Base-by-base conservation (phyloP, 352 stramenopile genomes). In the Phytophthora macrochlamydospora region DNA sequence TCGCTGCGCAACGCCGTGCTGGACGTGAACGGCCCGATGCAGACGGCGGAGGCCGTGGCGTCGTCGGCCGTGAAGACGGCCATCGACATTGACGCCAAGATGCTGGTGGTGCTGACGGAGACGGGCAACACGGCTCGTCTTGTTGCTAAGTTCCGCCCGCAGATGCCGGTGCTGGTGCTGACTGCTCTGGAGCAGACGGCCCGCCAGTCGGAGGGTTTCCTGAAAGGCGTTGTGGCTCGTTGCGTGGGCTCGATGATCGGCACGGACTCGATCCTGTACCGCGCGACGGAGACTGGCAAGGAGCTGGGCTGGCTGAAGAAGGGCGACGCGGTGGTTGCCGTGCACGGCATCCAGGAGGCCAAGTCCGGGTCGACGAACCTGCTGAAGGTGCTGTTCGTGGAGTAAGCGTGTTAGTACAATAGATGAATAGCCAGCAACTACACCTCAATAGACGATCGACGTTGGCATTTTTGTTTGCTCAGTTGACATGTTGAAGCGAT, bases 1-100 rank as follows among this genome's bases (percentile, higher is more conserved):
- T 77, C 81, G 55, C 68, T 90, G 35, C 81, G 81, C 61, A 85
- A 87, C 63, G 81, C 74, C 53, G 78, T 87, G 51, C 65, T 89
- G 12, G 80, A 86, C 52, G 75, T 53, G 14, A 51, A 65, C 38
- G 81, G 81, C 18, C 69, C 79, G 32, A 91, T 91, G 81, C 80
- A 64, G 58, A 91, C 81, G 46, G 74, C 85, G 51, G 97, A 99
- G 70, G 95, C 94, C 28, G 97, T 99, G 62, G 96, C 93, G 28
- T 97, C 89, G 32, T 98, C 97, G 28, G 97, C 97, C 56, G 95
- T 99, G 48, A 98, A 99, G 82, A 98, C 96, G 38, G 92, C 96
- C 31, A 97, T 98, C 73, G 96, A 99, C 75, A 92, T 98, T 46
- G 78, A 88, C 45, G 96, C 97, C 55, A 97, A 97, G 79, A 92